Conservation (phyloP, 108 stramenopile species). For the Stephanodiscus minutulus region DNA sequence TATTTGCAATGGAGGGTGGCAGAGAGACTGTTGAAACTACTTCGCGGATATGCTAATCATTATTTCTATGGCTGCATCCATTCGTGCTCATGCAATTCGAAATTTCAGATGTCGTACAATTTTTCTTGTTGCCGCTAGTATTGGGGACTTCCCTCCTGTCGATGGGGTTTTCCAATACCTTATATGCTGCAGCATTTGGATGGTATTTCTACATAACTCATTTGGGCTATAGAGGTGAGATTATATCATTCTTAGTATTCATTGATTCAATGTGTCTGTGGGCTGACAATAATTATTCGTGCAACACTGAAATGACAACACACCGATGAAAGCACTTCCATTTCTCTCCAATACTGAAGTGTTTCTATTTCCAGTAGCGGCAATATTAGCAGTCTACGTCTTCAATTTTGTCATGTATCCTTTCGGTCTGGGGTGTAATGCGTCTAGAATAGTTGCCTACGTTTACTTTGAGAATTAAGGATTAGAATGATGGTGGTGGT, state of each 20-base stretch:
- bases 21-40: neutral
- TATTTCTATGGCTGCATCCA: slow-evolving; percentile 2
- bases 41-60: neutral
- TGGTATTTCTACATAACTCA: slow-evolving; percentile 98
- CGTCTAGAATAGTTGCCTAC: slow-evolving; percentile 76
- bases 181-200: slow-evolving; percentile 89
- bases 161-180: slow-evolving; percentile 82
- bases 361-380: slow-evolving; percentile 94
- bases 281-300: neutral
- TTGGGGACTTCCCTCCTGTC: slow-evolving; percentile 79
- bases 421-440: slow-evolving; percentile 88
- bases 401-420: slow-evolving; percentile 86
- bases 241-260: slow-evolving; percentile 3
- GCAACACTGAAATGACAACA: neutral
- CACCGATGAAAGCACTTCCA: slow-evolving; percentile 65
- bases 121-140: slow-evolving; percentile 92
- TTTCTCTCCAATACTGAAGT: slow-evolving; percentile 94
- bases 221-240: slow-evolving; percentile 88
- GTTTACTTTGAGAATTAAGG: slow-evolving; percentile 66
- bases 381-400: slow-evolving; percentile 69
- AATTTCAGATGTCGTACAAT: slow-evolving; percentile 87
- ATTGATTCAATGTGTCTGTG: slow-evolving; percentile 4
- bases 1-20: neutral
- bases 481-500: neutral
- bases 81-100: neutral